Conservation (phyloP, 2,329 filamentous ascomycete species). For the Myotisia sp. region DNA sequence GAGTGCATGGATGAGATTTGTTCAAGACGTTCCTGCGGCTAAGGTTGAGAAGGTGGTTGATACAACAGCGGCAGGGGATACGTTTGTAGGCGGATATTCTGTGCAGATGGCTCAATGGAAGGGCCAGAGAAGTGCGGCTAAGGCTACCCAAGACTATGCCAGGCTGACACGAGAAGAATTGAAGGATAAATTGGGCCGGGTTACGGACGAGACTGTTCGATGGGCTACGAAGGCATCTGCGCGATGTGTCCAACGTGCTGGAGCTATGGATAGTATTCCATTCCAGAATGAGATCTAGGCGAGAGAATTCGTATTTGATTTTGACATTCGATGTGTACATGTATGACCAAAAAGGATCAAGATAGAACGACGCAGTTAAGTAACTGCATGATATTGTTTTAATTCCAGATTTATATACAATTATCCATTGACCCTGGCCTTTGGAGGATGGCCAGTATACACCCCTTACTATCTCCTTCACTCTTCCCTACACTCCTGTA, state of each 20-base stretch:
- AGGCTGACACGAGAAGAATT: slow-evolving; percentile 24
- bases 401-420: too few species aligned
- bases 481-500: too few species aligned
- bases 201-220: slow-evolving; percentile 34
- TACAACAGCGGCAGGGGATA: slow-evolving; percentile 88
- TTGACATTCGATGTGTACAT: too few species aligned
- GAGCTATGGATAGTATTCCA: slow-evolving; percentile 36
- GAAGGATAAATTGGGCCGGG: slow-evolving; percentile 24
- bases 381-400: too few species aligned
- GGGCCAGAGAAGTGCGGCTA: slow-evolving; percentile 28
- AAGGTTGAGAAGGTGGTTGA: slow-evolving; percentile 65
- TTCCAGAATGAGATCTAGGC: slow-evolving; percentile 32
- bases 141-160: slow-evolving; percentile 38
- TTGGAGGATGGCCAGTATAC: too few species aligned
- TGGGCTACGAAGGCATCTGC: slow-evolving; percentile 33
- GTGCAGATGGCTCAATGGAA: slow-evolving; percentile 49
- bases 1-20: slow-evolving; percentile 16
- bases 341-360: too few species aligned
- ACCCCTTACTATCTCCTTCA: too few species aligned
- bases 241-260: slow-evolving; percentile 30
- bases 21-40: slow-evolving; percentile 42
- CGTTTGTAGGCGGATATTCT: slow-evolving; percentile 80
- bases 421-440: too few species aligned
- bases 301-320: too few species aligned
- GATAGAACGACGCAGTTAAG: too few species aligned